Conservation (phyloP, 805 yeast genomes). For the Starmerella vaccinii region DNA sequence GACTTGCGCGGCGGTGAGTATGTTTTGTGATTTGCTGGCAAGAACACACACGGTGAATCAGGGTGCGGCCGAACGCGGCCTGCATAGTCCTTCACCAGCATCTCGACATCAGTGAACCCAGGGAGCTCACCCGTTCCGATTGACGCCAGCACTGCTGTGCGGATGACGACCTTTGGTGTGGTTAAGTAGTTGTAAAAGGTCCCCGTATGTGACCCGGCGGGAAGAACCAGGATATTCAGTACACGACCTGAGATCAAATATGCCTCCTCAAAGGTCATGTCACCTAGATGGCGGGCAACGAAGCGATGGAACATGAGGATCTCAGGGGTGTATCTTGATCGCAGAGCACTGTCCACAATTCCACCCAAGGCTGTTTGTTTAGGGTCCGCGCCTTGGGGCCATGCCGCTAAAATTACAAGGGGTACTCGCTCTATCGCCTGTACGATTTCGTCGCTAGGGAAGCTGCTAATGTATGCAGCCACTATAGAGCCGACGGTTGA, state of each 20-base stretch:
- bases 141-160: conserved; percentile 73
- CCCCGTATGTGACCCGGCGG: conserved; percentile 42
- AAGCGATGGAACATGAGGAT: conserved; percentile 67
- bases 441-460: conserved; percentile 54
- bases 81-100: conserved; percentile 47
- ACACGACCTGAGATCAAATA: conserved; percentile 67
- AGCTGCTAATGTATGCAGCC: conserved; percentile 72
- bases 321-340: conserved; percentile 80
- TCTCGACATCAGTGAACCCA: conserved; percentile 43
- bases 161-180: conserved; percentile 73
- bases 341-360: conserved; percentile 61
- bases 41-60: conserved; percentile 24
- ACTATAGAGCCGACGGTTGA: conserved; percentile 91
- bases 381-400: background rate
- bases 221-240: conserved; percentile 76
- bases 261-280: conserved; percentile 88
- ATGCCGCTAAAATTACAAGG: conserved; percentile 11
- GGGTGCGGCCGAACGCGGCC: conserved; percentile 34
- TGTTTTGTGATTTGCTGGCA: conserved; percentile 37
- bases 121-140: conserved; percentile 50
- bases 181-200: conserved; percentile 64
- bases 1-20: conserved; percentile 39
- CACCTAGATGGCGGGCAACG: conserved; percentile 65
- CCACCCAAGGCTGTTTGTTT: conserved; percentile 29
- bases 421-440: conserved; percentile 32